phyloP scores from a whole-genome alignment of 345 rosid genomes.

The Rhizophora mangle region DNA sequence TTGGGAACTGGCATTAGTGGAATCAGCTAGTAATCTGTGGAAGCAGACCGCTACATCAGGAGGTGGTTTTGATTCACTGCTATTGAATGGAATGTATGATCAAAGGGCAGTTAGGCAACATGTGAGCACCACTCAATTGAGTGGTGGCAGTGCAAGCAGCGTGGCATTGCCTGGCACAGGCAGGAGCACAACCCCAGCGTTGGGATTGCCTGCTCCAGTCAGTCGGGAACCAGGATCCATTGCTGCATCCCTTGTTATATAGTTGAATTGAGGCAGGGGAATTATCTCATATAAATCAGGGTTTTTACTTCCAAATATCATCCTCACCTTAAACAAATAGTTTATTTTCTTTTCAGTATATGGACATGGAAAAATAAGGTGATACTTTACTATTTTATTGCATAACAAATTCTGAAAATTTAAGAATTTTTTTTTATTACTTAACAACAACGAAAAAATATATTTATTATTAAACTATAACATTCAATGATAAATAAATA shows the following conservation, averaged over 20 bases:
- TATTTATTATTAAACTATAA: no score
- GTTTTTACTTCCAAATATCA: no score
- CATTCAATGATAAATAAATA: no score
- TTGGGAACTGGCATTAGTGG: conserved; percentile 31
- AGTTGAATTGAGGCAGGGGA: no score
- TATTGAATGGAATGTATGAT: conserved; percentile 31
- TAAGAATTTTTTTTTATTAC: no score
- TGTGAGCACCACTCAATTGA: conserved; percentile 14
- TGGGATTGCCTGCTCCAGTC: conserved; percentile 30
- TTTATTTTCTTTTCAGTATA: no score
- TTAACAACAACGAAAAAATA: no score
- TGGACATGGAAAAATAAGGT: no score
- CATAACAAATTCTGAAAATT: no score
- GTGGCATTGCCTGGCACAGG: conserved; percentile 22
- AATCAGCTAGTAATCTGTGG: conserved; percentile 20
- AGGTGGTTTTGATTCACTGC: conserved; percentile 22
- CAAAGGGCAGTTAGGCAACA: conserved; percentile 30
- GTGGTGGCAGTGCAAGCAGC: conserved; percentile 26
- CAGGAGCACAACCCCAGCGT: conserved; percentile 6
- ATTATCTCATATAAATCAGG: no score
- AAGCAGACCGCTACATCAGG: conserved; percentile 23
- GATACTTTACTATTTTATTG: no score
- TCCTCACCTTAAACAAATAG: no score
- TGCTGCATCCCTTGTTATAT: conserved; percentile 15
- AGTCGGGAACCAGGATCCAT: conserved; percentile 27